Base-by-base conservation (phyloP, 2,329 filamentous ascomycete species). In the Cytospora piceae region DNA sequence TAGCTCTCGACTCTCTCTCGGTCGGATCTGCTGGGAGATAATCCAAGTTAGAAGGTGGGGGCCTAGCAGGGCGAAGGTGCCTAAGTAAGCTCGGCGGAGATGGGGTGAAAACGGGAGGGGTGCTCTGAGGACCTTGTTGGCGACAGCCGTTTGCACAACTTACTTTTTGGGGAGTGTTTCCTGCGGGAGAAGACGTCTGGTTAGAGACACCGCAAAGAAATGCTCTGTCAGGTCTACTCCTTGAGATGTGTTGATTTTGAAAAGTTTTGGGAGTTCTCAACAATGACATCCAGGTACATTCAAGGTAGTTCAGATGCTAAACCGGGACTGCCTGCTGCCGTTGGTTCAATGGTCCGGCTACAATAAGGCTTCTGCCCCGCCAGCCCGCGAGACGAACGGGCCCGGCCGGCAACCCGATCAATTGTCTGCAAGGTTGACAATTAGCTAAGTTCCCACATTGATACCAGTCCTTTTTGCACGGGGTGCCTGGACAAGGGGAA, bases 341-440 rank as follows among this genome's bases (percentile, higher is more conserved):
- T n/a, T 29, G 60, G 39, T 57, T 34, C 52, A 52, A 46, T 51
- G 49, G 22, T 46, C 29, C 39, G 49, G 60, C 55, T 63, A 34
- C 59, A 55, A 52, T 31, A 27, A 31, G 31, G 22, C 51, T 51
- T 24, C 37, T 63, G 60, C 60, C 60, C 60, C 60, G 39, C 60
- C 53, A 49, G 46, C n/a, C 46, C 7, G n/a, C 6, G 46, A 49
- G 5, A 24, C 15, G 27, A 46, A 62, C 53, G 53, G 29, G n/a
- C 60, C 56, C 60, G 60, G 60, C 60, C 53, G 60, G 60, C 60
- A 63, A 54, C 60, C 55, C 60, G 53, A 54, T n/a, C 60, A 37
- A 37, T 37, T 14, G 34, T 14, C 34, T 12, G 9, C 49, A 49
- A 17, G 20, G 7, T 17, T n/a, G 17, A 54, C 22, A 34, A 34